Conservation (phyloP, 2,329 filamentous ascomycete species). For the Pestalotiopsis sp. region DNA sequence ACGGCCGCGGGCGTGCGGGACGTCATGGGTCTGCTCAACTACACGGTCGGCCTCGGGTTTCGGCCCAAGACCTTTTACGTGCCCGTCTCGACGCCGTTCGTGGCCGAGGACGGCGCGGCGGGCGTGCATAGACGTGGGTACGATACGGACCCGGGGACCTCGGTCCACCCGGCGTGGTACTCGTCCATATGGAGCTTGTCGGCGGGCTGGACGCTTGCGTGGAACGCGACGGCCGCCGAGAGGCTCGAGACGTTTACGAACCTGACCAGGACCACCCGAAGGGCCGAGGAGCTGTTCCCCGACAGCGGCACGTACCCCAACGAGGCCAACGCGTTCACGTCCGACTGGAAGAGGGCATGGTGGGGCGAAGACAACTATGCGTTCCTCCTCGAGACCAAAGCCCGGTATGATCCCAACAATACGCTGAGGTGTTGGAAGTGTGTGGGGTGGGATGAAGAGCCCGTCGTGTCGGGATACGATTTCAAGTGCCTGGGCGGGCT, state of each 20-base stretch:
- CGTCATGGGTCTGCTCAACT: slow-evolving; percentile 18
- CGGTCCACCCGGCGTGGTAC: slow-evolving; percentile 26
- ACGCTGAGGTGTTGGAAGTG: slow-evolving; percentile 32
- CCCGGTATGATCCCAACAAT: slow-evolving; percentile 34
- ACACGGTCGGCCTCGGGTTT: slow-evolving; percentile 15
- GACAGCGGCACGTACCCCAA: slow-evolving; percentile 42
- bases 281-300: slow-evolving; percentile 18
- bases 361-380: slow-evolving; percentile 38
- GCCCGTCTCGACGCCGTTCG: slow-evolving; percentile 23
- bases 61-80: slow-evolving; percentile 23
- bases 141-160: slow-evolving; percentile 13
- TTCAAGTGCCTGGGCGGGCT: neutral
- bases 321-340: slow-evolving; percentile 39
- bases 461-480: slow-evolving; percentile 12
- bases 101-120: slow-evolving; percentile 10
- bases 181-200: slow-evolving; percentile 22
- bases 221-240: slow-evolving; percentile 22
- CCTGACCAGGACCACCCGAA: slow-evolving; percentile 17
- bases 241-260: slow-evolving; percentile 22
- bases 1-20: slow-evolving; percentile 20
- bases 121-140: neutral
- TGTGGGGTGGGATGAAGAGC: slow-evolving; percentile 23
- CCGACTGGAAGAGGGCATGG: slow-evolving; percentile 37
- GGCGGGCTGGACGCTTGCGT: slow-evolving; percentile 16
- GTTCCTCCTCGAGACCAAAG: slow-evolving; percentile 33